Evolutionary conservation across 495 filamentous ascomycete species (phyloP).

Genomic region (Podospora anserina): DNA sequence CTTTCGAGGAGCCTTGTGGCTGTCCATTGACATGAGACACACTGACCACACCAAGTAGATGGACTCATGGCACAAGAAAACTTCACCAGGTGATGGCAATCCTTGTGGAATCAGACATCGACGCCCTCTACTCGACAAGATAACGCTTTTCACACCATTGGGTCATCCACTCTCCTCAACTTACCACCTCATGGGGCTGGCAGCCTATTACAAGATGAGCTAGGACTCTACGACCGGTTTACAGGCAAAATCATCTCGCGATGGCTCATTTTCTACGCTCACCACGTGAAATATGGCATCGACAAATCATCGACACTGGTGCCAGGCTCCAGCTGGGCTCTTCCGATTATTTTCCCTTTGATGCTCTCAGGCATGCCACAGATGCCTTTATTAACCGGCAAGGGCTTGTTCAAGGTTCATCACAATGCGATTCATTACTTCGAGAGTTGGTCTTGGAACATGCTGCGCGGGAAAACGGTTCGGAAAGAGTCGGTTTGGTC

Average conservation of each 20-base stretch:
- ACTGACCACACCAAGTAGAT: neutral
- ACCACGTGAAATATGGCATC: slow-evolving; percentile 13
- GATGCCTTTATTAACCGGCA: slow-evolving; percentile 11
- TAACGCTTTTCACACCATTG: too few species aligned
- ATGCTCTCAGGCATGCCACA: slow-evolving; percentile 9
- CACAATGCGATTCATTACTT: slow-evolving; percentile 15
- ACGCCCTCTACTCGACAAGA: too few species aligned
- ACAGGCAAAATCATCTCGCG: neutral
- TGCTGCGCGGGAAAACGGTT: slow-evolving; percentile 8
- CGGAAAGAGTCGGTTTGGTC: slow-evolving; percentile 17
- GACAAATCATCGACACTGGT: slow-evolving; percentile 12
- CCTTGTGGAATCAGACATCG: neutral
- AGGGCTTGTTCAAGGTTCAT: slow-evolving; percentile 9
- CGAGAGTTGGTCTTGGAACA: slow-evolving; percentile 18
- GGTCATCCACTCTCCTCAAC: neutral
- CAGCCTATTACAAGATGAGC: neutral
- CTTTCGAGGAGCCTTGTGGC: neutral
- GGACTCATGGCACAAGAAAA: neutral
- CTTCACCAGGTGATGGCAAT: neutral
- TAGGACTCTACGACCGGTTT: neutral
- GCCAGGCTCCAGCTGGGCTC: slow-evolving; percentile 4
- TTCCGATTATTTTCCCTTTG: slow-evolving; percentile 3
- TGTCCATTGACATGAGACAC: neutral
- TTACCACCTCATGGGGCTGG: neutral
- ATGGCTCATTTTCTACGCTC: slow-evolving; percentile 12